A percentile compares a stretch with the other conserved stretches of the same genome.
Conservation (phyloP, 257 asterid species). For the Ilex asprella region DNA sequence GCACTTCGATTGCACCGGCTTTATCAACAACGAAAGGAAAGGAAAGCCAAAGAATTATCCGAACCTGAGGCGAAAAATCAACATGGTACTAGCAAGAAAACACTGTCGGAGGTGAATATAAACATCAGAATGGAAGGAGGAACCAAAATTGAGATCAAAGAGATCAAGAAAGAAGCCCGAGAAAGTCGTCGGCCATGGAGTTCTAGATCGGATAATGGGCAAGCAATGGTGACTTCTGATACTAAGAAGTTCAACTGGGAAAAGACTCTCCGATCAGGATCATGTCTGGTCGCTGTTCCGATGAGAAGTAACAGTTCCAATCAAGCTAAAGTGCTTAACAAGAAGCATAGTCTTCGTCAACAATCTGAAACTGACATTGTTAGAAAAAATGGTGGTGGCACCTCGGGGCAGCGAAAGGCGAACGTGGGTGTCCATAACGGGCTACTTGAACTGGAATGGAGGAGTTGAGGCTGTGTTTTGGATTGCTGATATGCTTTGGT, state of each 20-base stretch:
- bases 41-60: constrained; percentile 5
- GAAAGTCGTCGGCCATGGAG: not conserved
- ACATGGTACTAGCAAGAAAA: constrained; percentile 5
- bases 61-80: not conserved
- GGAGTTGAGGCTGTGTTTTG: constrained; percentile 2
- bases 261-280: constrained; percentile 42
- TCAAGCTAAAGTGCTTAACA: too few relatives aligned
- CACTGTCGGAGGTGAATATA: constrained; percentile 50
- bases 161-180: constrained; percentile 43
- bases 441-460: constrained; percentile 28
- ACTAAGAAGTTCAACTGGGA: constrained; percentile 46
- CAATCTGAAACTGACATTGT: not conserved
- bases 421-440: constrained; percentile 13
- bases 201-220: not conserved
- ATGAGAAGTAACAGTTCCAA: constrained; percentile 1
- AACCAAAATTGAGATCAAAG: constrained; percentile 45
- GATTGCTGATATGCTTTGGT: not conserved
- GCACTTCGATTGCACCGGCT: constrained; percentile 55
- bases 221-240: not conserved
- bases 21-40: constrained; percentile 43
- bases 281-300: constrained; percentile 1
- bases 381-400: not conserved
- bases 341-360: too few relatives aligned
- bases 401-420: constrained; percentile 5
- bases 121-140: constrained; percentile 60